Evolutionary conservation across 2,329 filamentous ascomycete genomes (phyloP), one percentile per base, ranked within the genome.

Genomic region (Fusarium sp.): DNA sequence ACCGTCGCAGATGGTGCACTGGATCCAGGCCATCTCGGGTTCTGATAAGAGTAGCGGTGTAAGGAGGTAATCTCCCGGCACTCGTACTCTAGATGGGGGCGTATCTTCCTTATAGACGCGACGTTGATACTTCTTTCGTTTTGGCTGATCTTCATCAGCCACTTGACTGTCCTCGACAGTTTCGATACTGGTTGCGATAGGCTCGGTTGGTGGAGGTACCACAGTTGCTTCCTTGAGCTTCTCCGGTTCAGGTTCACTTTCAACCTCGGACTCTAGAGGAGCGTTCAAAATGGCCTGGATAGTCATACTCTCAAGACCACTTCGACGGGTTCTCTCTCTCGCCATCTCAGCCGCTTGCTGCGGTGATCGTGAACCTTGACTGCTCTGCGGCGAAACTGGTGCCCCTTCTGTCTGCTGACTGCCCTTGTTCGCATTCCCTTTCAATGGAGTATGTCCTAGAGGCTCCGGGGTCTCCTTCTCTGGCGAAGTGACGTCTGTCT

Each of bases 1-100:
- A 2, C 88, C 88, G 56, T 90, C 89, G 83, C 96, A 99, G 32
- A 93, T 94, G 58, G 91, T 93, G 83, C 96, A 99, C 72, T 94
- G 90, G 50, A 97, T 93, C 96, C 95, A 98, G 79, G 87, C 94
- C 86, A 86, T 95, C 86, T 84, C 86, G 1, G 92, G 91, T 71
- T 95, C 92, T 0, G 91, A 90, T 2, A 98, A 89, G 1, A 98
- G 87, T 18, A 92, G 86, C 2, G 91, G 88, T 0, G 94, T 97
- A 26, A 96, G 90, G 36, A 94, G 92, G 83, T 98, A 98, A 82
- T 96, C 94, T 2, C 93, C 93, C 0, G 92, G 92, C 0, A 85
- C 84, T 38, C 93, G 91, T 15, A 80, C 56, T 17, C 78, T 78
- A 3, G 80, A 76, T 13, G 80, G 82, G 30, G 79, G 80, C 20